Evolutionary conservation across 306 rosid genomes (phyloP).

Genomic region (Mucuna pruriens): DNA sequence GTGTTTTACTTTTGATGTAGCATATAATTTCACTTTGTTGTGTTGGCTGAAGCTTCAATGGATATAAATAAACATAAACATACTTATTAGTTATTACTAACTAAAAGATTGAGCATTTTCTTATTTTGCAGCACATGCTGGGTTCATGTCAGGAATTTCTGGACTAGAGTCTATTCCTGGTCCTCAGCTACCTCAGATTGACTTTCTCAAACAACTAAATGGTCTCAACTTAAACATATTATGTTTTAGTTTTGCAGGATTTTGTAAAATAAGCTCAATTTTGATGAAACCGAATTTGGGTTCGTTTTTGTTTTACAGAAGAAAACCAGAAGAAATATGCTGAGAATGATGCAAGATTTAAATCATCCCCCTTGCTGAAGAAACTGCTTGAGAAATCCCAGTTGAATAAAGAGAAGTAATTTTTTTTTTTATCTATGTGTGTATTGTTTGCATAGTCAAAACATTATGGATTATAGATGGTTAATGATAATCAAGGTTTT

Average conservation of each 20-base stretch:
- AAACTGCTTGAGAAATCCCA: slow-evolving; percentile 77
- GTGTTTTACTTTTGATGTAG: background rate
- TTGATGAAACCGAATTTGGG: slow-evolving; percentile 27
- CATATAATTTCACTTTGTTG: background rate
- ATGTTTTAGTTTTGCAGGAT: background rate
- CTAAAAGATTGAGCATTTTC: slow-evolving; percentile 19
- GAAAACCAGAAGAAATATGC: slow-evolving; percentile 90
- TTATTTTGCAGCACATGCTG: slow-evolving; percentile 74
- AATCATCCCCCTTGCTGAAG: slow-evolving; percentile 71
- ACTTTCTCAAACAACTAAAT: slow-evolving; percentile 70
- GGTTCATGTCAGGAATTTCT: slow-evolving; percentile 80
- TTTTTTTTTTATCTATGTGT: background rate
- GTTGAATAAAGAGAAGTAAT: slow-evolving; percentile 87
- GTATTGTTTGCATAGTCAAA: slow-evolving; percentile 11
- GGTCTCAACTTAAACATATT: slow-evolving; percentile 50
- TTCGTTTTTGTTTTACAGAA: slow-evolving; percentile 56
- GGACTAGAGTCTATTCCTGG: slow-evolving; percentile 94
- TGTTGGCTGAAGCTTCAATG: background rate
- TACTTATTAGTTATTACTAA: background rate
- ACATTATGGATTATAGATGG: background rate
- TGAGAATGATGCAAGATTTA: slow-evolving; percentile 78
- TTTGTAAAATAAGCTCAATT: slow-evolving; percentile 34
- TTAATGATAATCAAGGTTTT: background rate
- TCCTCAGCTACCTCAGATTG: slow-evolving; percentile 83
- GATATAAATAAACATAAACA: background rate